Base-by-base conservation (phyloP, 2,329 filamentous ascomycete species). In the Pyrenophora tritici-repentis region DNA sequence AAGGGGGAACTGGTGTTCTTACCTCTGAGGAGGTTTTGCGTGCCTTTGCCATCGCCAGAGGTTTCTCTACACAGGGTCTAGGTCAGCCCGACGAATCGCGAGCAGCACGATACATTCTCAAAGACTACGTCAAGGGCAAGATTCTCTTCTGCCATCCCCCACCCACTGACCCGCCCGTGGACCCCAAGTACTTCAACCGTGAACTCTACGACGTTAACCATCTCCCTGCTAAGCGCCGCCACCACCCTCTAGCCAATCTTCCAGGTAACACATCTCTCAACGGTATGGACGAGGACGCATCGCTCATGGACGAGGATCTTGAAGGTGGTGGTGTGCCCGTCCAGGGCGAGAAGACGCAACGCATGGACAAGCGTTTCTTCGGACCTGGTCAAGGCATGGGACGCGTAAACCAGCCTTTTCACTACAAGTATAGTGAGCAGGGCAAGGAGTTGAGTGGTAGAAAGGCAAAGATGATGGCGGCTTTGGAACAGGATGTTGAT, bases 71-170 rank as follows among this genome's bases (percentile, higher is more conserved):
- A 4, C 87, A 89, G 46, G 94, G 94, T 66, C 83, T 90, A 29
- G 93, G 94, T 7, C 89, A 94, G 68, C 93, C 94, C 0, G 94
- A 99, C 66, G 91, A 96, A 78, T 95, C 91, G 1, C 84, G 94
- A 63, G 94, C 94, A 6, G 91, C 93, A 4, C 84, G 94, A 45
- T 89, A 90, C 62, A 82, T 99, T 13, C 83, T 99, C 20, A 99
- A 99, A 73, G 94, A 99, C 76, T 99, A 97, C 68, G 94, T 99
- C 62, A 96, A 88, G 71, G 94, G 94, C 56, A 97, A 97, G 76
- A 83, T 99, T 0, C 83, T 97, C 5, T 97, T 88, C 77, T 94
- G 91, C 61, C 87, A 93, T 65, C 92, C 94, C 4, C 94, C 94
- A 0, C 92, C 92, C 0, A 77, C 77, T 4, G 82, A 86, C 24